These are phyloP conservation scores for Tolypocladium cylindrosporum DNA, from an alignment of 2,329 filamentous ascomycete genomes.

Conservation along the genomic window DNA sequence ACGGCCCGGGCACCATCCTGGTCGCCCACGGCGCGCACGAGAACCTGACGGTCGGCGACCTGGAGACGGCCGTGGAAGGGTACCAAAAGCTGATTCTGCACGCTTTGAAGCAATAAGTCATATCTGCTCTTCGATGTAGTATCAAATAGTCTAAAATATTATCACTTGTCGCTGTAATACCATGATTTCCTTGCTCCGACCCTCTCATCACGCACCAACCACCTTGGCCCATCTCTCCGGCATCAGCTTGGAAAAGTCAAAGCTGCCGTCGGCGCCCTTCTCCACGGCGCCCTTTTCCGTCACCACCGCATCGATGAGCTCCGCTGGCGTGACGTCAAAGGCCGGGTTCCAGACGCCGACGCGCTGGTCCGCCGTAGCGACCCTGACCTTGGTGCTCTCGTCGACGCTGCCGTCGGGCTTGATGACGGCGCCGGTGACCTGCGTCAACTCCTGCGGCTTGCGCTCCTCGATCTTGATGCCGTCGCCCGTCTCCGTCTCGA, in stretches of 20 bases:
- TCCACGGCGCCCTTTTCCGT: conserved; percentile 85
- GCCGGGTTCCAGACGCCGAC: conserved; percentile 94
- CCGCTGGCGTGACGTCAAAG: conserved; percentile 87
- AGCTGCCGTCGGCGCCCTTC: conserved; percentile 61
- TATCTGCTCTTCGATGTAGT: neutral
- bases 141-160: neutral
- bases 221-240: conserved; percentile 41
- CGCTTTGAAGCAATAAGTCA: conserved; percentile 27
- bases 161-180: neutral
- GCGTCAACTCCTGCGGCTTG: conserved; percentile 69
- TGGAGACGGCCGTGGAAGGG: conserved; percentile 69
- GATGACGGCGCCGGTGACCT: conserved; percentile 68
- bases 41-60: conserved; percentile 61
- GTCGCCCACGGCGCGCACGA: conserved; percentile 84
- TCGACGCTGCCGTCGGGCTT: conserved; percentile 54
- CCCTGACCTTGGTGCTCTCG: conserved; percentile 51
- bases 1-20: conserved; percentile 64
- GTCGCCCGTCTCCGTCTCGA: conserved; percentile 64
- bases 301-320: conserved; percentile 85
- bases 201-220: conserved; percentile 1
- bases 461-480: conserved; percentile 90
- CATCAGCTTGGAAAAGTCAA: conserved; percentile 51
- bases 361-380: conserved; percentile 69
- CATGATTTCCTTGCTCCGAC: neutral
- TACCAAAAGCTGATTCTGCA: conserved; percentile 63